Conservation (phyloP, 345 rosid genomes). For the Psidium friedrichsthalianum region DNA sequence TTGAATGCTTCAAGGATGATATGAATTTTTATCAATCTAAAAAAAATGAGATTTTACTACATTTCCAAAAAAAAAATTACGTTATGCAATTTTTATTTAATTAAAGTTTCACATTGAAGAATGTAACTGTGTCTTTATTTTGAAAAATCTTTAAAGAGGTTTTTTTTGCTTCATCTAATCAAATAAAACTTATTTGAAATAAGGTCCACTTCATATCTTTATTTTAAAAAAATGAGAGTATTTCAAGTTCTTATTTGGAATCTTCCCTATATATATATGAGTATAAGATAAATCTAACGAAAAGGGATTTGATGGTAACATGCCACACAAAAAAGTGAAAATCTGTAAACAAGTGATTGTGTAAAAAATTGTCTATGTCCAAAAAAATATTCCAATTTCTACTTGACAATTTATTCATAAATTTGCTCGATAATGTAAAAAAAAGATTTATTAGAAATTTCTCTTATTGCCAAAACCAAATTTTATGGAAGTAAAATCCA, state of each 20-base stretch:
- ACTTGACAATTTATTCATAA: too few species aligned
- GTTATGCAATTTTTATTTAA: background rate
- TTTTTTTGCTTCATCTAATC: too few species aligned
- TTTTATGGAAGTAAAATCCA: background rate
- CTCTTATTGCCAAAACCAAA: too few species aligned
- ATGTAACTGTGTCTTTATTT: too few species aligned
- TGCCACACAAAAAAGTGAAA: background rate
- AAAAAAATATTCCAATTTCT: too few species aligned
- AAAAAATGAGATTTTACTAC: background rate
- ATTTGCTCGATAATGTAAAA: too few species aligned
- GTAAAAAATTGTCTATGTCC: background rate
- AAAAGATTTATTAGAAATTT: too few species aligned
- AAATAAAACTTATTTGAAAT: too few species aligned
- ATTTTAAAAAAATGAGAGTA: too few species aligned
- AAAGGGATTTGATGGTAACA: background rate
- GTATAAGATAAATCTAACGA: background rate
- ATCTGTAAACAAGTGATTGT: too few species aligned
- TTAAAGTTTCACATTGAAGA: background rate
- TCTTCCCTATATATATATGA: too few species aligned
- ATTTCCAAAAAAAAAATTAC: background rate
- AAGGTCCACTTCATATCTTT: rapidly evolving
- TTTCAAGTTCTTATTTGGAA: rapidly evolving
- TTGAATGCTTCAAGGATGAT: background rate
- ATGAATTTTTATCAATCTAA: background rate
- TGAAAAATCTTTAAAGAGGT: too few species aligned